Percentiles rank a stretch among this genome's conserved stretches.
These are phyloP conservation scores for Linnemannia hyalina DNA, from an alignment of 192 early-diverging fungal species.

Conservation along the genomic window DNA sequence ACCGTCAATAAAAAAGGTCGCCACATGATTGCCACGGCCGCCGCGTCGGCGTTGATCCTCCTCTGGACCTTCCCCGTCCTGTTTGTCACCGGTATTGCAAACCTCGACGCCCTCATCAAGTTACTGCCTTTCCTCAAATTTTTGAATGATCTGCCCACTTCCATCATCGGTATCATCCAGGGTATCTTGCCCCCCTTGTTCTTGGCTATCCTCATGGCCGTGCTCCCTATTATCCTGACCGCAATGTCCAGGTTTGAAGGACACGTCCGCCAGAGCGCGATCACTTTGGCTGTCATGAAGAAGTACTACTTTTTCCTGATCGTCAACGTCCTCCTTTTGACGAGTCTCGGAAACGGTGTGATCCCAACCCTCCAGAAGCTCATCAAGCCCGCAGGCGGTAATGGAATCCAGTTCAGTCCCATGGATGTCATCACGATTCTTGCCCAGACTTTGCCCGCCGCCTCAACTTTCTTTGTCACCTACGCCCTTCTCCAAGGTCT, in stretches of 20 bases:
- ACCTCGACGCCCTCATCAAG: constrained; percentile 12
- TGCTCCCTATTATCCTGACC: constrained; percentile 77
- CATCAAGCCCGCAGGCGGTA: not conserved
- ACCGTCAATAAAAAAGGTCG: constrained; percentile 67
- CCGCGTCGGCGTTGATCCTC: constrained; percentile 70
- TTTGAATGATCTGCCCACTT: constrained; percentile 47
- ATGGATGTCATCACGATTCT: constrained; percentile 61
- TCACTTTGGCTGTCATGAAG: constrained; percentile 43
- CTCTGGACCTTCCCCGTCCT: constrained; percentile 78
- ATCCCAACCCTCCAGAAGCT: constrained; percentile 32
- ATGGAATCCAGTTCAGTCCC: constrained; percentile 5
- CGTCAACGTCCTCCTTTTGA: constrained; percentile 84
- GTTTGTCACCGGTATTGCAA: constrained; percentile 45
- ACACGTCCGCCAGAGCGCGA: constrained; percentile 28
- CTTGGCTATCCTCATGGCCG: constrained; percentile 77
- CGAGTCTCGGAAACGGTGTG: constrained; percentile 78
- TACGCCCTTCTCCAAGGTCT: constrained; percentile 82
- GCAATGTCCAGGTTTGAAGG: constrained; percentile 55
- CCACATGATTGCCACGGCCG: constrained; percentile 63
- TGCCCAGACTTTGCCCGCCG: constrained; percentile 74
- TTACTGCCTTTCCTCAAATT: constrained; percentile 32
- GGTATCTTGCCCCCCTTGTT: constrained; percentile 84
- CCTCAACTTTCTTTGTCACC: constrained; percentile 87
- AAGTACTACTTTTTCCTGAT: constrained; percentile 87
- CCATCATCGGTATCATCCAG: constrained; percentile 61